These are phyloP conservation scores for Schizophyllum commune DNA, from an alignment of 1,284 basidiomycete species.

Conservation along the genomic window DNA sequence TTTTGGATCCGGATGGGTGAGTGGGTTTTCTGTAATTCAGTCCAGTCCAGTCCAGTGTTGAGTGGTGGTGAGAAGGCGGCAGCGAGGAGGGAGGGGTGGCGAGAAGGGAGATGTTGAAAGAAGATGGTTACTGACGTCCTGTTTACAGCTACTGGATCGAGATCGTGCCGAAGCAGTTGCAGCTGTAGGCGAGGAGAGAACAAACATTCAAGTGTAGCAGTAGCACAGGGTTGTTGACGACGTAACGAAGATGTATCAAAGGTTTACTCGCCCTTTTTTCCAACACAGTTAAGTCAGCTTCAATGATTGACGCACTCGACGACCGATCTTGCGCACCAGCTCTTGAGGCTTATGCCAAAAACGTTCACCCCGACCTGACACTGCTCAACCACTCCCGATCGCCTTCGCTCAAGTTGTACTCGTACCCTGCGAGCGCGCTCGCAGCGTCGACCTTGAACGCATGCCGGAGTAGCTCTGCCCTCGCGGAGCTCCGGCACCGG, in stretches of 20 bases:
- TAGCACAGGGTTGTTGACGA: no score
- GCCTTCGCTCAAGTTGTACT: slow-evolving; percentile 2
- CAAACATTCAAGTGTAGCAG: no score
- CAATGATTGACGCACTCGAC: no score
- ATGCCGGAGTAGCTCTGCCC: slow-evolving; percentile 7
- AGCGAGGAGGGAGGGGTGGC: no score
- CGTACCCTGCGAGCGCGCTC: slow-evolving; percentile 10
- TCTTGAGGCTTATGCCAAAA: no score
- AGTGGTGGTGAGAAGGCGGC: no score
- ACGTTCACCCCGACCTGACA: no score
- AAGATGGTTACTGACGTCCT: background rate
- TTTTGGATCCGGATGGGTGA: slow-evolving; percentile 82
- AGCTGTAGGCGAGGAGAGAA: no score
- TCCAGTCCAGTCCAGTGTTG: slow-evolving; percentile 2
- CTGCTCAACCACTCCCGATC: slow-evolving; percentile 6
- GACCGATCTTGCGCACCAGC: no score
- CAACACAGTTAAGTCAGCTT: no score
- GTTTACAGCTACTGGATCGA: slow-evolving; percentile 19
- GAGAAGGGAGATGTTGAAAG: background rate
- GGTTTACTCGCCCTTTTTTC: no score
- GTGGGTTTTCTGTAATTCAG: slow-evolving; percentile 16
- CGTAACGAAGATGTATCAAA: no score
- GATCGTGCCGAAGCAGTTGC: slow-evolving; percentile 17
- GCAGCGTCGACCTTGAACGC: slow-evolving; percentile 8
- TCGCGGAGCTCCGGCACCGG: slow-evolving; percentile 5